These are phyloP conservation scores for Heracleum sosnowskyi DNA, from an alignment of 129 eudicot genomes.

Conservation along the genomic window DNA sequence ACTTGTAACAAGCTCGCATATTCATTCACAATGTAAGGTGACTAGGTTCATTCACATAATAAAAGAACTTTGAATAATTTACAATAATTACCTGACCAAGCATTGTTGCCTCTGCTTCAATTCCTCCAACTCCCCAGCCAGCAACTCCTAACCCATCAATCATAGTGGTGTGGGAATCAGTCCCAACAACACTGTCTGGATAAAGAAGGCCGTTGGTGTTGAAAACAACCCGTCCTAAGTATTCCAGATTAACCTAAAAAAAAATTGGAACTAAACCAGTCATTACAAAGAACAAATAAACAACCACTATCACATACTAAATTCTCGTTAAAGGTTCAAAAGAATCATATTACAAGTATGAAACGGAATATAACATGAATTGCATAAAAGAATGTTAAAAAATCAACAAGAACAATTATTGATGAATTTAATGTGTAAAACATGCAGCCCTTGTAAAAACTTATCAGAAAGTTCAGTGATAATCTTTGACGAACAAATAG, in stretches of 20 bases:
- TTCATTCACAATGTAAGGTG: background rate
- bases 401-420: background rate
- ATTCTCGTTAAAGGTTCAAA: background rate
- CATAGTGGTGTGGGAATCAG: slow-evolving; percentile 99
- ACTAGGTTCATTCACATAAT: background rate
- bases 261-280: background rate
- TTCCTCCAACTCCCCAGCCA: slow-evolving; percentile 99
- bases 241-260: slow-evolving; percentile 85
- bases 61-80: background rate
- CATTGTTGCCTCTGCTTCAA: slow-evolving; percentile 99
- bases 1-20: too few species aligned
- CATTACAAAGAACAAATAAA: slow-evolving; percentile 1
- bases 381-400: background rate
- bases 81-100: slow-evolving; percentile 79
- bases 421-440: background rate
- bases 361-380: background rate
- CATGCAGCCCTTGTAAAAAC: background rate
- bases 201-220: slow-evolving; percentile 83
- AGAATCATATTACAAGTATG: background rate
- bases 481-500: background rate
- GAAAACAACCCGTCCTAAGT: slow-evolving; percentile 98
- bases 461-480: background rate
- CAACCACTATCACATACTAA: background rate
- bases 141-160: slow-evolving; percentile 99
- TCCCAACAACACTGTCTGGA: slow-evolving; percentile 98